These are phyloP conservation scores for Cryptococcus deneoformans DNA, from an alignment of 1,284 basidiomycete species.

Conservation along the genomic window DNA sequence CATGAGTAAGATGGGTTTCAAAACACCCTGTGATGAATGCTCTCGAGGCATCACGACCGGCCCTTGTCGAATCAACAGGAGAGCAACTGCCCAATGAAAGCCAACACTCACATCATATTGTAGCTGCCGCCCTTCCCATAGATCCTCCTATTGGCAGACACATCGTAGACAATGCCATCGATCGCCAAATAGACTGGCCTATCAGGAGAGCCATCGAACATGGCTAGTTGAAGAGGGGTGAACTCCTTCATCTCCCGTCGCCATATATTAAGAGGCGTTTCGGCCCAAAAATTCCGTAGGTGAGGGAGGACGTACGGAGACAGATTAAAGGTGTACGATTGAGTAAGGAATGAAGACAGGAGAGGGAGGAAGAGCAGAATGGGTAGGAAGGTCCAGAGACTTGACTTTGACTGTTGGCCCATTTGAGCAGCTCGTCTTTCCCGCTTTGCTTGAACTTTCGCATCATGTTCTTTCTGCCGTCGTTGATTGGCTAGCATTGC, in stretches of 20 bases:
- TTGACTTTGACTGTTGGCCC: slow-evolving; percentile 2
- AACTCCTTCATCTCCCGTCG: slow-evolving; percentile 13
- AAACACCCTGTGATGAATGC: slow-evolving; percentile 94
- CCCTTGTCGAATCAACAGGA: slow-evolving; percentile 53
- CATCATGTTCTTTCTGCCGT: slow-evolving; percentile 28
- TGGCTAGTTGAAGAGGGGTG: slow-evolving; percentile 55
- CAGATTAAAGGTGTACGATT: slow-evolving; percentile 32
- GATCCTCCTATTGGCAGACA: slow-evolving; percentile 67
- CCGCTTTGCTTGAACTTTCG: slow-evolving; percentile 9
- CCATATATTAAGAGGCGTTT: slow-evolving; percentile 19
- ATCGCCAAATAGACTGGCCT: slow-evolving; percentile 85
- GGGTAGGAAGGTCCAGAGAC: slow-evolving; percentile 19
- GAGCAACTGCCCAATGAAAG: not conserved
- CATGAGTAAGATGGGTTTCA: slow-evolving; percentile 79
- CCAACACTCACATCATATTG: slow-evolving; percentile 64
- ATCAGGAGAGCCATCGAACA: slow-evolving; percentile 69
- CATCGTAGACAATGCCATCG: slow-evolving; percentile 90
- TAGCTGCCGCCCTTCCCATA: slow-evolving; percentile 90
- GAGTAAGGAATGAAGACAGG: slow-evolving; percentile 37
- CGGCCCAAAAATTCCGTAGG: slow-evolving; percentile 18
- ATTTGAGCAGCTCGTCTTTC: slow-evolving; percentile 1
- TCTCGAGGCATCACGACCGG: slow-evolving; percentile 80
- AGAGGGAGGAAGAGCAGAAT: slow-evolving; percentile 38
- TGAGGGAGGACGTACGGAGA: slow-evolving; percentile 18
- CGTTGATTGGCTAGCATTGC: slow-evolving; percentile 36